Evolutionary conservation across 2,329 filamentous ascomycete species (phyloP), one percentile per base, ranked within the genome.

Genomic region (Penicillium sp.): DNA sequence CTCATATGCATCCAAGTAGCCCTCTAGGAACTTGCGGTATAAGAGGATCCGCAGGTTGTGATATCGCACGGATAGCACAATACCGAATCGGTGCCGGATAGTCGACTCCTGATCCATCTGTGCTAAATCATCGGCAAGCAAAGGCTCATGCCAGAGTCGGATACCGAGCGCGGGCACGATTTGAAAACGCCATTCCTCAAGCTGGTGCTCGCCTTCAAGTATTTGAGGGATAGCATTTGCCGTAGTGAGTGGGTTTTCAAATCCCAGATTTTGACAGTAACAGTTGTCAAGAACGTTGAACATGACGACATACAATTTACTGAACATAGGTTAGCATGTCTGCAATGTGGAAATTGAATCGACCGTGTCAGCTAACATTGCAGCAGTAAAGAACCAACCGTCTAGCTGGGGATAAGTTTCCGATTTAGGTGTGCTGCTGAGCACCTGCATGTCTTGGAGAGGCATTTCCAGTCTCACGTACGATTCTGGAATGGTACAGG

Each of bases 261-360:
- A 69, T 6, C 71, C 76, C 4, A 79, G 61, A 45, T 80, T 79
- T 40, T 69, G 69, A 9, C 69, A 73, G 51, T 78, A 79, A n/a
- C 74, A 65, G 0, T 56, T 57, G 25, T 77, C 71, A 13, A 79
- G 67, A 14, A 76, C 64, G 18, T 65, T 61, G 27, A 57, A 63
- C 52, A 69, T 60, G 4, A 64, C 56, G 38, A 63, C 62, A 45
- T 72, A 70, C 13, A 70, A 48, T 30, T 64, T 63, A 42, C 64
- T 64, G 43, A 7, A 35, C 11, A 35, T 20, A 8, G 13, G 13
- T 45, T 10, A 45, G 43, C 30, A 16, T 27, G 30, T 22, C 9
- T 33, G 11, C 42, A 14, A 18, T 25, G 13, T 42, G 40, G 36
- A 31, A 20, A 25, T 30, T 5, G 24, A 28, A 36, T 22, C 9